These are phyloP conservation scores for Fusarium poae DNA, from an alignment of 2,329 filamentous ascomycete species.

Conservation along the genomic window DNA sequence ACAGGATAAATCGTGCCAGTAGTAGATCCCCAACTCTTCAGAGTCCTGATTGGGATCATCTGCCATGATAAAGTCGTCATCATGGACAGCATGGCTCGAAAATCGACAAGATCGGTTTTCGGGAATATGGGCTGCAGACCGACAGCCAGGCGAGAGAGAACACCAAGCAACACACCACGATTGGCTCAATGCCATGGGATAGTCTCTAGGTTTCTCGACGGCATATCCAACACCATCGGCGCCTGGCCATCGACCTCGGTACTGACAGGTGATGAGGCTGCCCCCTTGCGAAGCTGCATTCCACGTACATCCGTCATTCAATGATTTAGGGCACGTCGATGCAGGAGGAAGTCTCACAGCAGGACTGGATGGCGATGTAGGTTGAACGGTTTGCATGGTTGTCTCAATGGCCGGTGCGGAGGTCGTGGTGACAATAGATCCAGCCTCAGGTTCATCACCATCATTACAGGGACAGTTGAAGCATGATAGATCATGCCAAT, in stretches of 20 bases:
- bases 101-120: conserved; percentile 3
- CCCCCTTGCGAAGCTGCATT: conserved; percentile 7
- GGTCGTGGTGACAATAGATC: neutral
- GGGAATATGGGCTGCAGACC: neutral
- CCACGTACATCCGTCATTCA: conserved; percentile 2
- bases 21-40: conserved; percentile 4
- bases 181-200: conserved; percentile 14
- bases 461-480: conserved; percentile 20
- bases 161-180: conserved; percentile 24
- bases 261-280: neutral
- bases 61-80: conserved; percentile 13
- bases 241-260: conserved; percentile 16
- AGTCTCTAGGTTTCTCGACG: conserved; percentile 10
- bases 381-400: neutral
- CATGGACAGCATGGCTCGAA: conserved; percentile 9
- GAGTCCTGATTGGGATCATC: conserved; percentile 12
- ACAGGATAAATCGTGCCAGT: conserved; percentile 15
- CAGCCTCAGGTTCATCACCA: neutral
- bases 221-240: conserved; percentile 6
- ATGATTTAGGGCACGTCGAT: conserved; percentile 8
- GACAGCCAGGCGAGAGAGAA: conserved; percentile 6
- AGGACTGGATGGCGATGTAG: neutral
- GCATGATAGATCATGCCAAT: conserved; percentile 24
- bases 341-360: conserved; percentile 2
- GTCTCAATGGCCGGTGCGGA: neutral